phyloP scores from a whole-genome alignment of 495 filamentous ascomycete species.

The Mycothermus thermophilus region DNA sequence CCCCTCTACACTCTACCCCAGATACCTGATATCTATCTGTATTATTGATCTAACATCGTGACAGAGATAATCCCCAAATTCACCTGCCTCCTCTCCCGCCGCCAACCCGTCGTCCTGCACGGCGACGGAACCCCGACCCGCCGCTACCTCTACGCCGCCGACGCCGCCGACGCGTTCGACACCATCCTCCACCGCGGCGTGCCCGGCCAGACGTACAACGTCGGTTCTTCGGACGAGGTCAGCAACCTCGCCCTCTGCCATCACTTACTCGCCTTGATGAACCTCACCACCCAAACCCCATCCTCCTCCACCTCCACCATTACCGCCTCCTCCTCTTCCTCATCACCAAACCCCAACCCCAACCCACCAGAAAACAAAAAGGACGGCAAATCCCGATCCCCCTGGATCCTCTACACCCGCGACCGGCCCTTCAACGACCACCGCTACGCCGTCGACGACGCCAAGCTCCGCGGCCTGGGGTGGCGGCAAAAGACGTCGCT shows the following conservation, averaged over 20 bases:
- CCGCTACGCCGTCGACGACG: conserved; percentile 52
- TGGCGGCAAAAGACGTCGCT: conserved; percentile 53
- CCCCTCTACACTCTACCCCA: background rate
- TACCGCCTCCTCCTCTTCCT: background rate
- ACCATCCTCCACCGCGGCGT: conserved; percentile 58
- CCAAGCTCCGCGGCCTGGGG: conserved; percentile 48
- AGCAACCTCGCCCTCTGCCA: conserved; percentile 46
- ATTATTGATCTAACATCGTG: background rate
- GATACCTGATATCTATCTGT: background rate
- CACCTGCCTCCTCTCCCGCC: conserved; percentile 44
- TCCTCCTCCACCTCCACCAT: no score
- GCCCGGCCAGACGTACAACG: conserved; percentile 58
- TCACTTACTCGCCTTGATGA: conserved; percentile 41
- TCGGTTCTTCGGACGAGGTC: conserved; percentile 53
- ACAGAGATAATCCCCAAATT: conserved; percentile 69
- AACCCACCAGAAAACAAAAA: background rate
- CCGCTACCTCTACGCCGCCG: conserved; percentile 55
- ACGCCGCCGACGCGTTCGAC: conserved; percentile 66
- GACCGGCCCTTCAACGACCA: conserved; percentile 65
- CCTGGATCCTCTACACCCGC: conserved; percentile 51
- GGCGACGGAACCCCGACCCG: conserved; percentile 54
- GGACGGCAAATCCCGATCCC: conserved; percentile 31
- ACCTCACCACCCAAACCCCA: conserved; percentile 22
- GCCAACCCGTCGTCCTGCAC: conserved; percentile 48
- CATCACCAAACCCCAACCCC: background rate